Evolutionary conservation across 2,329 filamentous ascomycete species (phyloP), one percentile per base, ranked within the genome.

Genomic region (Aulographum hederae): DNA sequence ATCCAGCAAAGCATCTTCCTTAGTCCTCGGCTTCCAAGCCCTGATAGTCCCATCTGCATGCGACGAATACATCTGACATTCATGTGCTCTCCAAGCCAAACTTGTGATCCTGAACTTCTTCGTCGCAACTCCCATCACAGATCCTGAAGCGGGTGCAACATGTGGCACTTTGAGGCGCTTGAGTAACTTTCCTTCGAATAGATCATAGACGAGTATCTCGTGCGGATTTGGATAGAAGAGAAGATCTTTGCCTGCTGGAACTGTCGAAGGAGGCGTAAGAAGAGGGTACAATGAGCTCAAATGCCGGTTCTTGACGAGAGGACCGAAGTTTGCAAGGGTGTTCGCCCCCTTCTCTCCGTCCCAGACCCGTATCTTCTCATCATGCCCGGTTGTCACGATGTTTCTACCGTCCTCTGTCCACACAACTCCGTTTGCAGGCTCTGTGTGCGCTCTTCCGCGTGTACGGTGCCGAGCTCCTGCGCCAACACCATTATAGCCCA

Each of bases 321-420:
- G 79, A 0, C 84, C 84, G 46, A 94, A 95, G 49, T 77, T 85
- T 0, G 78, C 79, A 4, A 94, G 68, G 1, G 80, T 91, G 50
- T 95, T 94, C 13, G 77, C 77, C 2, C 84, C 82, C 0, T 71
- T 80, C 0, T 63, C 63, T 2, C 78, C 70, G 47, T 93, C 69
- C 86, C 86, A 95, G 2, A 94, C 79, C 4, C 85, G 69, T 38
- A 95, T 75, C 6, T 77, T 70, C 30, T 79, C 66, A 48, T 95
- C 89, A 35, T 91, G 78, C 0, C 84, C 85, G 2, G 79, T 68
- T 1, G 78, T 82, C 10, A 94, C 63, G 13, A 95, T 62, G 46
- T 78, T 74, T 11, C 60, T 61, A 1, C 82, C 82, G 46, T 82
- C 74, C 37, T 81, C 73, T 1, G 78, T 85, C 82, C 84, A 95